Base-by-base conservation (phyloP, 768 basidiomycete genomes). In the Cubamyces lactineus region DNA sequence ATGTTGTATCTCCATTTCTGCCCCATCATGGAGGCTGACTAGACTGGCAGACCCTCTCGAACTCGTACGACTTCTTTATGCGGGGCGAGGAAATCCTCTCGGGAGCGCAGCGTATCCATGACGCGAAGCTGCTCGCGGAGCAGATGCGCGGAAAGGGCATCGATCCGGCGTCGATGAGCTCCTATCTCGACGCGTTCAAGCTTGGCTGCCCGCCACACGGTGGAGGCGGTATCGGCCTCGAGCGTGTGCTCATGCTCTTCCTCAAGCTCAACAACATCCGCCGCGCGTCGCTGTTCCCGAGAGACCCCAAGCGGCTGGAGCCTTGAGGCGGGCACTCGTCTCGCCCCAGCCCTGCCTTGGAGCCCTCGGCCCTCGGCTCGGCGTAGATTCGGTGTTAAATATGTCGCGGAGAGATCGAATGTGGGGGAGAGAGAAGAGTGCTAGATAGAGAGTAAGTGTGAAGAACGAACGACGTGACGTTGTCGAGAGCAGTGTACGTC, bases 31-130 rank as follows among this genome's bases (percentile, higher is more conserved):
- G 13, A 8, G 48, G 24, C 48, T 49, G 26, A 49, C 24, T 5
- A 26, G 26, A 26, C 28, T 3, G 5, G 21, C 69, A 96, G 90
- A 87, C 86, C 8, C 80, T 97, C 42, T 98, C 97, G 53, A 98
- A 98, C 77, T 98, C 97, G 23, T 99, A 98, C 76, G 97, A 99
- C 78, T 98, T 99, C 79, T 98, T 99, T 84, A 98, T 99, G 96
- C 86, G 97, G 34, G 97, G 97, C 12, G 95, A 99, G 77, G 97
- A 99, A 76, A 98, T 99, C 71, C 82, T 98, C 42, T 98, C 96
- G 3, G 97, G 97, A 16, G 97, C 96, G 26, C 97, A 99, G 75
- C 94, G 97, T 76, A 88, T 98, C 57, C 97, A 99, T 77, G 94
- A 98, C 67, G 85, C 97, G 5, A 76, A 77, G 12, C 78, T 98